phyloP scores from a whole-genome alignment of 75 land plant species.

The Azolla pinnata region DNA sequence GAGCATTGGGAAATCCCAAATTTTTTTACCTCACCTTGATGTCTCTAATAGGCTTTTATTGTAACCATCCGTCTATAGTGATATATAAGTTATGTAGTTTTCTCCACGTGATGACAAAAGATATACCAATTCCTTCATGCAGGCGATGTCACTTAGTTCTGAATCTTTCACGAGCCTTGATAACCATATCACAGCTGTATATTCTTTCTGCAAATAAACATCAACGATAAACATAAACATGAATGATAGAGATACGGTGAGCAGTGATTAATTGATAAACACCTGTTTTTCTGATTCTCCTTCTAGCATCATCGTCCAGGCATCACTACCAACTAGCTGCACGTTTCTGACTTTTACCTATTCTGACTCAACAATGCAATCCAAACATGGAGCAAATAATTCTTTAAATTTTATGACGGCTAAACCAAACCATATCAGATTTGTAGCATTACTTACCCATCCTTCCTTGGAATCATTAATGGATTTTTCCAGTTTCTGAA shows the following conservation, averaged over 20 bases:
- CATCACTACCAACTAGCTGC: conserved; percentile 52
- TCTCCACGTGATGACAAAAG: no score
- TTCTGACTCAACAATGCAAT: conserved; percentile 20
- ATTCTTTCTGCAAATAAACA: conserved; percentile 60
- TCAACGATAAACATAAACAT: neutral
- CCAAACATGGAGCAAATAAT: neutral
- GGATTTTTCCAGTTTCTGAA: conserved; percentile 35
- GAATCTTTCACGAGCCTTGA: conserved; percentile 58
- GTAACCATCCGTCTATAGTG: no score
- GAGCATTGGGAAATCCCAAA: no score
- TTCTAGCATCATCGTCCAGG: conserved; percentile 76
- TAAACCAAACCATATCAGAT: neutral
- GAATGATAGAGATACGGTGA: neutral
- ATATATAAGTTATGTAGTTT: no score
- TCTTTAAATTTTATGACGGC: neutral
- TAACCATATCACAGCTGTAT: conserved; percentile 95
- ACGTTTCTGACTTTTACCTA: conserved; percentile 79
- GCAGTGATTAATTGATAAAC: neutral
- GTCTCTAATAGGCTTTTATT: no score
- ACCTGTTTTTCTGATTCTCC: conserved; percentile 99
- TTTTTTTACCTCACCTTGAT: no score
- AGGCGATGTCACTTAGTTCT: conserved; percentile 47
- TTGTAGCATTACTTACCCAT: conserved; percentile 34
- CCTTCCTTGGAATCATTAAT: conserved; percentile 52
- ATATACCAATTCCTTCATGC: conserved; percentile 60